Evolutionary conservation across 1,284 basidiomycete species (phyloP).

Genomic region (Sporisorium iseilematis-ciliati): DNA sequence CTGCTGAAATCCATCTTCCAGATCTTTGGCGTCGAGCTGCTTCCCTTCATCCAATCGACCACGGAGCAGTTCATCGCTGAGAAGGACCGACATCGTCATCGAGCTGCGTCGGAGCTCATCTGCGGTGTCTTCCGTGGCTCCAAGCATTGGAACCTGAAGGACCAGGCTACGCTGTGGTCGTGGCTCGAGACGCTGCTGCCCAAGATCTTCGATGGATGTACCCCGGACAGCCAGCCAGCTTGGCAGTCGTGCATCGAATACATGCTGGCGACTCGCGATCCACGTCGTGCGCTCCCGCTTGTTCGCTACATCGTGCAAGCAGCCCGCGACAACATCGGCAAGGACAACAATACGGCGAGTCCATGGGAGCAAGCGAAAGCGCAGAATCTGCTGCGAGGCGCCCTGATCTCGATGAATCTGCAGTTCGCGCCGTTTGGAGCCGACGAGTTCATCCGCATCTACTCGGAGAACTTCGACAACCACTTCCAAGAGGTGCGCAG

Average conservation of each 20-base stretch:
- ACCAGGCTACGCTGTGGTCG: conserved; percentile 78
- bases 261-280: conserved; percentile 82
- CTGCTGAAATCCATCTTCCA: conserved; percentile 73
- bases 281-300: conserved; percentile 82
- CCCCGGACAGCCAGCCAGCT: conserved; percentile 71
- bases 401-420: conserved; percentile 51
- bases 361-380: conserved; percentile 66
- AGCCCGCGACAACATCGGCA: conserved; percentile 50
- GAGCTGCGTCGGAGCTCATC: conserved; percentile 88
- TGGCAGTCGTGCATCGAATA: conserved; percentile 72
- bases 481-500: conserved; percentile 70
- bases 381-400: conserved; percentile 73
- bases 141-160: conserved; percentile 85
- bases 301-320: conserved; percentile 74
- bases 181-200: conserved; percentile 83
- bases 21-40: conserved; percentile 74
- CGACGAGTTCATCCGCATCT: conserved; percentile 60
- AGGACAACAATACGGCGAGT: conserved; percentile 48
- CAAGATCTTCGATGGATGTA: conserved; percentile 76
- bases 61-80: conserved; percentile 77
- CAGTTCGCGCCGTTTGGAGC: conserved; percentile 54
- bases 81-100: conserved; percentile 87
- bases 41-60: conserved; percentile 75
- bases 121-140: conserved; percentile 80
- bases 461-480: conserved; percentile 63